phyloP scores from a whole-genome alignment of 768 basidiomycete genomes.

The Boletus sp. region DNA sequence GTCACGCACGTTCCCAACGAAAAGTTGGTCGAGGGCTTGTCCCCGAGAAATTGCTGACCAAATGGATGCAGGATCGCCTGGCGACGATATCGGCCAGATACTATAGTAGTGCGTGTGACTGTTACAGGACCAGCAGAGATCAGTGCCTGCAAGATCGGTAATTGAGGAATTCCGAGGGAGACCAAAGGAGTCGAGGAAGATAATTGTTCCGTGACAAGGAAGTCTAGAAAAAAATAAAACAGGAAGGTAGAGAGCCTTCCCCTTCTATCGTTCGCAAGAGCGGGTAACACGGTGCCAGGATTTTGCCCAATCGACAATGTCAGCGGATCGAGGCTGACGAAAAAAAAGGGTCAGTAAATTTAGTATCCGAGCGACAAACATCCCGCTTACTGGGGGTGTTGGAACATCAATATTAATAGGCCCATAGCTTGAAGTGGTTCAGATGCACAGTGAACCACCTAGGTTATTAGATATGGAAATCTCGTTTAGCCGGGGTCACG shows the following conservation, averaged over 20 bases:
- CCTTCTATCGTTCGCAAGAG: not conserved
- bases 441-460: constrained; percentile 25
- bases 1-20: constrained; percentile 2
- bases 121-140: not conserved
- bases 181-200: constrained; percentile 1
- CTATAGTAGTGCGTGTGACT: not conserved
- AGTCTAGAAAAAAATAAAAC: not conserved
- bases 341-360: constrained; percentile 17
- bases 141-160: not conserved
- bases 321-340: constrained; percentile 6
- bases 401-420: constrained; percentile 5
- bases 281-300: not conserved
- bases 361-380: constrained; percentile 2
- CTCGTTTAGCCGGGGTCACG: constrained; percentile 19
- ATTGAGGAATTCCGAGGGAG: not conserved
- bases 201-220: not conserved
- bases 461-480: constrained; percentile 24
- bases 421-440: constrained; percentile 8
- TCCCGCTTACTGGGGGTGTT: constrained; percentile 23
- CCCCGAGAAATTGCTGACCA: not conserved
- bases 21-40: not conserved
- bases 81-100: not conserved
- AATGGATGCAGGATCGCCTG: constrained; percentile 3
- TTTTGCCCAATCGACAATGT: not conserved
- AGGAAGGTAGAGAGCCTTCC: not conserved